These are phyloP conservation scores for Epicoccum sorghinum DNA, from an alignment of 2,329 filamentous ascomycete genomes.

Conservation along the genomic window DNA sequence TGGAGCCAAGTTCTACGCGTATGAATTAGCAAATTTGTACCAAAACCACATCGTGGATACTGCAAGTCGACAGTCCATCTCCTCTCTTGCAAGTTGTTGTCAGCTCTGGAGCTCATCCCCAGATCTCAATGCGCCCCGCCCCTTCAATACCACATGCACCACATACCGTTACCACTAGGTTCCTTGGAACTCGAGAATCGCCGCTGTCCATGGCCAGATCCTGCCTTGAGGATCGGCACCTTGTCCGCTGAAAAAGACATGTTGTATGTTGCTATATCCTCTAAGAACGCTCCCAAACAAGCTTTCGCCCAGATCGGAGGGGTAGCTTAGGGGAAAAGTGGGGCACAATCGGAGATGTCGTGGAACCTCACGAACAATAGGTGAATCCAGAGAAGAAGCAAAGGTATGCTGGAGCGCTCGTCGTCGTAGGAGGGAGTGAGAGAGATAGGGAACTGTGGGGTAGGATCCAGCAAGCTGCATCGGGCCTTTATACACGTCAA, in stretches of 20 bases:
- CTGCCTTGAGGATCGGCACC: constrained; percentile 39
- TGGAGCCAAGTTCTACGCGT: constrained; percentile 12
- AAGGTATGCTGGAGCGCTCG: too few species aligned
- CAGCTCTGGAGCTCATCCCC: not conserved
- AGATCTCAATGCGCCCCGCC: not conserved
- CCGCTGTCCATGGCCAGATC: constrained; percentile 32
- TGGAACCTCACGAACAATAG: not conserved
- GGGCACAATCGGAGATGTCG: constrained; percentile 2
- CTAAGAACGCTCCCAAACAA: constrained; percentile 2
- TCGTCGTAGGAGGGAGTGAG: not conserved
- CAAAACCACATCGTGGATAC: too few species aligned
- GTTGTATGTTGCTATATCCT: not conserved
- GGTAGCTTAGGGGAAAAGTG: constrained; percentile 12
- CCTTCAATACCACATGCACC: not conserved
- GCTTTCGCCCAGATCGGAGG: constrained; percentile 16
- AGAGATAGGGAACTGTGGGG: not conserved
- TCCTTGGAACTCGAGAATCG: constrained; percentile 47
- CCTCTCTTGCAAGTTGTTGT: not conserved
- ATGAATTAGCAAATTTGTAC: not conserved
- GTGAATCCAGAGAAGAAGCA: not conserved
- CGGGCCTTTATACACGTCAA: constrained; percentile 15
- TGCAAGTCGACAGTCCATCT: not conserved
- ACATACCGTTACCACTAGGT: constrained; percentile 46
- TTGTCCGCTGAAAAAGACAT: constrained; percentile 48
- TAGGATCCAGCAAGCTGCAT: not conserved